These are phyloP conservation scores for Waltergamsia citrina DNA, from an alignment of 2,329 filamentous ascomycete species.

Conservation along the genomic window DNA sequence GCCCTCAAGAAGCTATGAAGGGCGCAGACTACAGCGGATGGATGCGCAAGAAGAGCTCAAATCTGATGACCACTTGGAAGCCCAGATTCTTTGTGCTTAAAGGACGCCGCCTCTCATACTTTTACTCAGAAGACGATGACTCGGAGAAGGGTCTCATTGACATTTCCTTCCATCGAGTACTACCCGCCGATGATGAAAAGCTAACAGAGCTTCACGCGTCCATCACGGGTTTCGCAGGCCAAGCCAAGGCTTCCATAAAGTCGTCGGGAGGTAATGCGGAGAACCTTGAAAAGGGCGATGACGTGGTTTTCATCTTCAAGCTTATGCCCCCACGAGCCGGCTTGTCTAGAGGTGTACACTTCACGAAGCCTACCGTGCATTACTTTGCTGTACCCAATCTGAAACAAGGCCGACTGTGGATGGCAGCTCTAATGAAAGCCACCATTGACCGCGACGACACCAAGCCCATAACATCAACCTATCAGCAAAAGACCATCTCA, in stretches of 20 bases:
- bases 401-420: slow-evolving; percentile 85
- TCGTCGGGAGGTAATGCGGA: slow-evolving; percentile 30
- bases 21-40: slow-evolving; percentile 91
- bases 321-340: slow-evolving; percentile 83
- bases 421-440: slow-evolving; percentile 97
- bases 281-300: slow-evolving; percentile 39
- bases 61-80: slow-evolving; percentile 97
- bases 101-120: slow-evolving; percentile 86
- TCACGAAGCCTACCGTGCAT: slow-evolving; percentile 94
- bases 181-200: slow-evolving; percentile 85
- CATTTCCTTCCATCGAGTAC: slow-evolving; percentile 94
- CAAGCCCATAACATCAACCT: slow-evolving; percentile 76
- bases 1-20: slow-evolving; percentile 73
- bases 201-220: slow-evolving; percentile 87
- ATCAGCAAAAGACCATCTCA: slow-evolving; percentile 94
- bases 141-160: slow-evolving; percentile 95
- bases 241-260: slow-evolving; percentile 25
- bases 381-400: slow-evolving; percentile 95
- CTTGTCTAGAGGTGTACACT: slow-evolving; percentile 84
- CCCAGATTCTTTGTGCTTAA: slow-evolving; percentile 91
- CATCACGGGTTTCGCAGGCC: slow-evolving; percentile 68
- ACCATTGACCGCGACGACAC: slow-evolving; percentile 89
- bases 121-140: slow-evolving; percentile 86
- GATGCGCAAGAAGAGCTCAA: slow-evolving; percentile 99
- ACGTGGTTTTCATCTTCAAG: slow-evolving; percentile 94